Evolutionary conservation across 768 basidiomycete genomes (phyloP).

Genomic region (Pluteus cervinus): DNA sequence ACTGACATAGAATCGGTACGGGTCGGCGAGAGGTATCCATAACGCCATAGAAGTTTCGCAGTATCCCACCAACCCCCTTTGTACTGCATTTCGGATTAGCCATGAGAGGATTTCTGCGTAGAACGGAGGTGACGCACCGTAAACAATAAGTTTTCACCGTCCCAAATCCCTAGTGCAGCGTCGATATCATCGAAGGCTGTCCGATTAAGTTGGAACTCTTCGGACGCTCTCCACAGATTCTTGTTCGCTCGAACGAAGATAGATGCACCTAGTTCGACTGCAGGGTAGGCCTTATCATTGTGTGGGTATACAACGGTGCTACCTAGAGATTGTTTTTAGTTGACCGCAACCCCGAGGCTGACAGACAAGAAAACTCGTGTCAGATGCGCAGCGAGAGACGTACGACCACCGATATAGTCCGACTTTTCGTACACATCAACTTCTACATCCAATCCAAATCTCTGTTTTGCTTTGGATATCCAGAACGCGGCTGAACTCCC

Average conservation of each 20-base stretch:
- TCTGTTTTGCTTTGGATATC: conserved; percentile 72
- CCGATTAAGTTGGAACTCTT: conserved; percentile 71
- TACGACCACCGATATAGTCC: conserved; percentile 79
- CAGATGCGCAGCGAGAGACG: conserved; percentile 29
- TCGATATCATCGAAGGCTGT: conserved; percentile 39
- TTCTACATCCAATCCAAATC: conserved; percentile 62
- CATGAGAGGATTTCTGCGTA: conserved; percentile 4
- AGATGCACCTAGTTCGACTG: conserved; percentile 82
- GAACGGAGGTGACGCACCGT: conserved; percentile 31
- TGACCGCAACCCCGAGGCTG: neutral
- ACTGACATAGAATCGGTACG: conserved; percentile 51
- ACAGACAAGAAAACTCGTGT: too few relatives aligned
- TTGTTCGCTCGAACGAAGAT: conserved; percentile 78
- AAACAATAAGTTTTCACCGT: conserved; percentile 67
- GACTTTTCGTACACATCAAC: conserved; percentile 82
- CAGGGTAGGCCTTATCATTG: conserved; percentile 46
- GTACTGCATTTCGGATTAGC: too few relatives aligned
- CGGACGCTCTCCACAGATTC: conserved; percentile 64
- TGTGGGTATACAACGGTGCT: conserved; percentile 77
- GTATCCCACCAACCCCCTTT: conserved; percentile 66
- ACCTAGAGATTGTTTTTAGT: conserved; percentile 35
- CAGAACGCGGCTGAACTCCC: conserved; percentile 83
- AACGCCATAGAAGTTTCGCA: conserved; percentile 71
- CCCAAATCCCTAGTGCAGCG: conserved; percentile 70
- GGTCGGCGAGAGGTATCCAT: conserved; percentile 58